Evolutionary conservation across 2,329 filamentous ascomycete genomes (phyloP).

Genomic region (Colletotrichum sp.): DNA sequence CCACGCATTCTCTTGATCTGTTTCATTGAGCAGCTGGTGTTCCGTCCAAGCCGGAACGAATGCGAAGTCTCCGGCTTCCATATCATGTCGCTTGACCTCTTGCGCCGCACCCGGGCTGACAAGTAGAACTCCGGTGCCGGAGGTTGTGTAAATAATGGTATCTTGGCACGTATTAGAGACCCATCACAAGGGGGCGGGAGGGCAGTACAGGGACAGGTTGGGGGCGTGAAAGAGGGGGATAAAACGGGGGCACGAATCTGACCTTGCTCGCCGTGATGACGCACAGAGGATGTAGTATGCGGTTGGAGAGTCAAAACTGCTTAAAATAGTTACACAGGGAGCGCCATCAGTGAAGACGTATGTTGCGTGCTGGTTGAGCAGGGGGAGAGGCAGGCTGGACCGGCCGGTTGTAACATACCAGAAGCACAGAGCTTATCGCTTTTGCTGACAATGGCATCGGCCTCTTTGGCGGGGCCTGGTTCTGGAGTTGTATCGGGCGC

Average conservation of each 20-base stretch:
- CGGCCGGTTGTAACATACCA: constrained; percentile 45
- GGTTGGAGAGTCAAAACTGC: constrained; percentile 68
- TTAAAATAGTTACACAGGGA: constrained; percentile 26
- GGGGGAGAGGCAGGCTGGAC: neutral
- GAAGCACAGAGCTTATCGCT: constrained; percentile 71
- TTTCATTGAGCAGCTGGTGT: constrained; percentile 73
- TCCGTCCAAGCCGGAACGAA: constrained; percentile 73
- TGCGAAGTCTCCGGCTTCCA: constrained; percentile 71
- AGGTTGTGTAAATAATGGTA: constrained; percentile 70
- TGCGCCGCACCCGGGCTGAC: constrained; percentile 59
- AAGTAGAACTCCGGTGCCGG: constrained; percentile 65
- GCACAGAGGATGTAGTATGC: constrained; percentile 64
- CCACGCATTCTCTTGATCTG: constrained; percentile 66
- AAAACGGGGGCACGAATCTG: constrained; percentile 21
- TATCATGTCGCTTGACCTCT: constrained; percentile 56
- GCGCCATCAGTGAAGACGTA: neutral
- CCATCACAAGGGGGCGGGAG: neutral
- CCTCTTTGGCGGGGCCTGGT: constrained; percentile 35
- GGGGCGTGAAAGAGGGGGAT: neutral
- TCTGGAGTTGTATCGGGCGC: constrained; percentile 40
- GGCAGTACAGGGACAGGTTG: neutral
- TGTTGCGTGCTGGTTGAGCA: neutral
- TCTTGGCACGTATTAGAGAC: constrained; percentile 46
- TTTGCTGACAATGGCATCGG: constrained; percentile 66
- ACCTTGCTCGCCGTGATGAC: constrained; percentile 75